These are phyloP conservation scores for Ganoderma resinaceum DNA, from an alignment of 1,284 basidiomycete species.

Conservation along the genomic window DNA sequence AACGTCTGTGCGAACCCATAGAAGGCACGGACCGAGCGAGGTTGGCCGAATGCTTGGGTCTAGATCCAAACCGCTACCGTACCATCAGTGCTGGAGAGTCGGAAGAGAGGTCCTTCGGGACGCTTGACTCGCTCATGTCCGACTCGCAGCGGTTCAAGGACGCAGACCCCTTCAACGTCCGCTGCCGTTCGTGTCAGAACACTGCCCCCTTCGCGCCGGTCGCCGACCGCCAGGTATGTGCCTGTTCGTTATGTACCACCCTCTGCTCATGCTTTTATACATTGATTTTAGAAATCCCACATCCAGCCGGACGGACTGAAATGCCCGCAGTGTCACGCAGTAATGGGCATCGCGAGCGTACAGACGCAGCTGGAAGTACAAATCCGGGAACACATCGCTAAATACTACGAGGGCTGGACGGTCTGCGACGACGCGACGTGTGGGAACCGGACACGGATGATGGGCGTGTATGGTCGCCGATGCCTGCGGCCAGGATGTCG, in stretches of 20 bases:
- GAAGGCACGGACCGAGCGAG: constrained; percentile 94
- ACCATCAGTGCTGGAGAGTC: constrained; percentile 47
- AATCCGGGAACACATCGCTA: constrained; percentile 78
- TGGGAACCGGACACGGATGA: constrained; percentile 84
- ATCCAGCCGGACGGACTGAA: constrained; percentile 54
- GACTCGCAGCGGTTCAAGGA: constrained; percentile 90
- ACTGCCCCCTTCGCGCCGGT: constrained; percentile 72
- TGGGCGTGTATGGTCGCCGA: constrained; percentile 89
- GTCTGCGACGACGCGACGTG: constrained; percentile 91
- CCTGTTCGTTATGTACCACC: too few species aligned
- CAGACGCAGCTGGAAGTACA: constrained; percentile 88
- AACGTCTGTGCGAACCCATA: constrained; percentile 95
- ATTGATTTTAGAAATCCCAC: constrained; percentile 52
- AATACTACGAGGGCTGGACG: constrained; percentile 91
- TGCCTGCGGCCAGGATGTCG: constrained; percentile 77
- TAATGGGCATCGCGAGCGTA: constrained; percentile 66
- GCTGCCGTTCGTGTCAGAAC: constrained; percentile 78
- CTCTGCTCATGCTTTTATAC: neutral
- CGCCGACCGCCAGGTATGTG: constrained; percentile 63
- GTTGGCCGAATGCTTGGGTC: constrained; percentile 92
- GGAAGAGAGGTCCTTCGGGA: constrained; percentile 77
- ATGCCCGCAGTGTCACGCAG: constrained; percentile 70
- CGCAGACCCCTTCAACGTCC: constrained; percentile 70
- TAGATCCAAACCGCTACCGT: constrained; percentile 87
- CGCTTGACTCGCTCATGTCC: constrained; percentile 90